Conservation (phyloP, 2,329 filamentous ascomycete genomes). For the Corinectria fuckeliana region DNA sequence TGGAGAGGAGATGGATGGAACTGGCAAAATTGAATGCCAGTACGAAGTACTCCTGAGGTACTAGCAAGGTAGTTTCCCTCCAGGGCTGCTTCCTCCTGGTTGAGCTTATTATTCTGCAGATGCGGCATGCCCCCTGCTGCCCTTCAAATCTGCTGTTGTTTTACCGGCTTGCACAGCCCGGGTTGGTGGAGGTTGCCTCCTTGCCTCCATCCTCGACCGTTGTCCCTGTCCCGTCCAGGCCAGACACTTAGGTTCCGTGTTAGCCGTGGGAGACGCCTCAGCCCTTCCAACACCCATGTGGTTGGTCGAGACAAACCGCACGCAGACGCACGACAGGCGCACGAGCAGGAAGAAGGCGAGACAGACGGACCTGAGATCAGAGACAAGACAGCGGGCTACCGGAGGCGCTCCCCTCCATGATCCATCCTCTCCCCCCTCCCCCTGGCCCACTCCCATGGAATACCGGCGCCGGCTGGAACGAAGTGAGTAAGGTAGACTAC, state of each 20-base stretch:
- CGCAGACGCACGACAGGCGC: background rate
- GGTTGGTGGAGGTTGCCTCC: constrained; percentile 12
- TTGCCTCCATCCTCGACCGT: constrained; percentile 15
- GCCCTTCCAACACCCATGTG: constrained; percentile 5
- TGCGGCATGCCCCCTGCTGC: background rate
- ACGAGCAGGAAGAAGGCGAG: background rate
- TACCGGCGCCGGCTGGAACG: no score
- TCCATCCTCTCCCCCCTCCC: no score
- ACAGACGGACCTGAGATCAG: background rate
- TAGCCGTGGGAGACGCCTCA: constrained; percentile 22
- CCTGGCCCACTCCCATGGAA: background rate
- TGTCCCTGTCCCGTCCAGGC: constrained; percentile 10
- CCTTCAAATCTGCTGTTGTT: constrained; percentile 13
- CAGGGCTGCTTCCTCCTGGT: background rate
- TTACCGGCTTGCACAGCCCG: constrained; percentile 12
- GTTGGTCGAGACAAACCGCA: background rate
- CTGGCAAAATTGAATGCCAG: background rate
- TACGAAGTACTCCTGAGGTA: background rate
- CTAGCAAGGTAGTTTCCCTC: background rate
- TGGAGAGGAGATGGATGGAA: background rate
- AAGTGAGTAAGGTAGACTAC: no score
- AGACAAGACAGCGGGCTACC: background rate
- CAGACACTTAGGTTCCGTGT: constrained; percentile 17
- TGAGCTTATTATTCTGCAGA: background rate
- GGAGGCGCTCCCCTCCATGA: background rate